Conservation (phyloP, 306 rosid species). For the Fragaria ananassa region DNA sequence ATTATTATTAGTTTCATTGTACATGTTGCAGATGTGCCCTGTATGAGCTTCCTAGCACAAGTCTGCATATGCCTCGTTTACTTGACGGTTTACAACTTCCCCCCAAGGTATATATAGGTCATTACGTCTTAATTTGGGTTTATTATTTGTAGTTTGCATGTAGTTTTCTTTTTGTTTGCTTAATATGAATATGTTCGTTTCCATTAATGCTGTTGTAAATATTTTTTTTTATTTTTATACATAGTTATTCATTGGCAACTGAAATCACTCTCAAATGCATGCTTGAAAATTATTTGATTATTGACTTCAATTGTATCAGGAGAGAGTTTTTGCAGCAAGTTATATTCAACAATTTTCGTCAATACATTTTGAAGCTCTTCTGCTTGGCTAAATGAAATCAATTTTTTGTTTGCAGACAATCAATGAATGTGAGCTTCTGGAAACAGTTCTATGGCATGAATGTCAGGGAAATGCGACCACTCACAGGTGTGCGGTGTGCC, state of each 20-base stretch:
- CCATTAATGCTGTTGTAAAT: not conserved
- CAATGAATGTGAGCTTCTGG: conserved; percentile 29
- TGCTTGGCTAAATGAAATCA: not conserved
- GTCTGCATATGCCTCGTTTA: conserved; percentile 21
- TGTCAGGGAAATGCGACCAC: not conserved
- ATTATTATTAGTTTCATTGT: not conserved
- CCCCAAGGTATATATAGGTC: conserved; percentile 35
- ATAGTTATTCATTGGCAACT: not conserved
- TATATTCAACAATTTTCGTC: too few relatives aligned
- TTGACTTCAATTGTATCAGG: not conserved
- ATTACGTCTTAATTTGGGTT: not conserved
- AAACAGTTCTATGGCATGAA: conserved; percentile 46
- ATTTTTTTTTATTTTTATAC: not conserved
- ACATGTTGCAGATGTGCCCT: conserved; percentile 32
- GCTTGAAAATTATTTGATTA: not conserved
- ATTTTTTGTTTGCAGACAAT: conserved; percentile 29
- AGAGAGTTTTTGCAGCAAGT: too few relatives aligned
- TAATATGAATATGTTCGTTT: not conserved
- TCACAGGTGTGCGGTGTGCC: conserved; percentile 19
- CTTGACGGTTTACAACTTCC: conserved; percentile 33
- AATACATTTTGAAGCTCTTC: not conserved
- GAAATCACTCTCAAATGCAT: not conserved
- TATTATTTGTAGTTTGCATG: not conserved
- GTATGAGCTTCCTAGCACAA: conserved; percentile 25
- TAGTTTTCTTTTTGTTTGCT: not conserved